Evolutionary conservation across 495 filamentous ascomycete genomes (phyloP).

Genomic region (Hypoxylon crocopeplum): DNA sequence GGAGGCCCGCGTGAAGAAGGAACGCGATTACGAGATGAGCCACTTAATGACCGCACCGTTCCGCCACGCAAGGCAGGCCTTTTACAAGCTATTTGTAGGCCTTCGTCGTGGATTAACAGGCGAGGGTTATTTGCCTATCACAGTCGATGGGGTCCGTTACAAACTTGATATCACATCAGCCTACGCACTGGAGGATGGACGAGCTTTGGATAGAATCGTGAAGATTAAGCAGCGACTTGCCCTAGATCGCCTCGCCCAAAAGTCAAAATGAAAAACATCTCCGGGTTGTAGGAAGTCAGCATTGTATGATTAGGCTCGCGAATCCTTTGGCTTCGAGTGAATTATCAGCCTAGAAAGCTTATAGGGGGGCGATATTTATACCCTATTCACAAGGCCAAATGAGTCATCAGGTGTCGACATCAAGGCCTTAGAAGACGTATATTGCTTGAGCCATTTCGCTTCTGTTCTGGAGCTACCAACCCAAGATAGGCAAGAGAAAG

Average conservation of each 20-base stretch:
- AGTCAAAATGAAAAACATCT: background rate
- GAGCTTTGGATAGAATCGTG: constrained; percentile 57
- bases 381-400: background rate
- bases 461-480: background rate
- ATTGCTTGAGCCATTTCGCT: no score
- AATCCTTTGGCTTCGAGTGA: background rate
- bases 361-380: background rate
- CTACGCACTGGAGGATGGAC: constrained; percentile 58
- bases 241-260: no score
- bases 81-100: constrained; percentile 39
- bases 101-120: constrained; percentile 50
- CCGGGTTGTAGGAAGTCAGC: background rate
- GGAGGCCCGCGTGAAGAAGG: constrained; percentile 40
- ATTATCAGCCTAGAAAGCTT: no score
- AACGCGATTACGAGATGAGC: constrained; percentile 51
- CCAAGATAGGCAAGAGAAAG: constrained; percentile 15
- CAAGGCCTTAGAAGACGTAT: no score
- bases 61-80: constrained; percentile 45
- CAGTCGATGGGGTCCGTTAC: constrained; percentile 45
- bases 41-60: constrained; percentile 60
- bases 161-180: constrained; percentile 58
- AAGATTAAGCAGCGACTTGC: constrained; percentile 23
- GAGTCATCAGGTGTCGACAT: constrained; percentile 7
- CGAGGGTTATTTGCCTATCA: constrained; percentile 55
- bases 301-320: background rate